Base-by-base conservation (phyloP, 163 green algal species). In the Chlorella variabilis region DNA sequence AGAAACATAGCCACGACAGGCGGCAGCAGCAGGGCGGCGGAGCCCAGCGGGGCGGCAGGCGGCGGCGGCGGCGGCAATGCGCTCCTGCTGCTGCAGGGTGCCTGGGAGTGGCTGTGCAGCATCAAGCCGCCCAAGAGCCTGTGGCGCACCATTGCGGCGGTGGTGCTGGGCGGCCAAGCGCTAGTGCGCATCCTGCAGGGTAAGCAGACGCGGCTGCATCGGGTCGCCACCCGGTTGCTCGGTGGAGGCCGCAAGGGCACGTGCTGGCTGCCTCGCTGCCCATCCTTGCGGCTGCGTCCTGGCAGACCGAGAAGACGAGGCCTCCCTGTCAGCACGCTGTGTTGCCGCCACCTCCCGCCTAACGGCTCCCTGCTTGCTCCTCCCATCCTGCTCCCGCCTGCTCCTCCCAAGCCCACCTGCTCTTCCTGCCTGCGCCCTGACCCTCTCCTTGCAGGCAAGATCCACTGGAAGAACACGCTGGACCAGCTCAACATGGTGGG, bases 401-500 rank as follows among this genome's bases (percentile, higher is more conserved):
- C n/a, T n/a, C n/a, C n/a, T n/a, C n/a, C n/a, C n/a, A n/a, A 54
- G 45, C 45, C 45, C 15, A 15, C 45, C 45, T 54, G 11, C 45
- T 54, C 11, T 15, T 54, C 45, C 25, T 42, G 33, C 34, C 17
- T 75, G 36, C 45, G 17, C 27, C 41, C 29, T 49, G 42, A 29
- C 8, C 25, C 29, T 41, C 45, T 69, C 36, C 34, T 3, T 31
- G 31, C 90, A 95, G 93, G 94, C 71, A 98, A 96, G 80, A 85
- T 98, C 1, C 96, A 99, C 78, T 92, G 88, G 89, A 87, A 91
- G 27, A 99, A 99, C 85, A 98, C 95, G 1, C 54, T 93, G 18
- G 91, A 98, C 83, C 97, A 99, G 91, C 90, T 99, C 38, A 91
- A 94, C 83, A 86, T 97, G 13, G 95, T 99, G 33, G 97, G 97